phyloP scores from a whole-genome alignment of 73 alveolate genomes.

The Effrenium voratum region DNA sequence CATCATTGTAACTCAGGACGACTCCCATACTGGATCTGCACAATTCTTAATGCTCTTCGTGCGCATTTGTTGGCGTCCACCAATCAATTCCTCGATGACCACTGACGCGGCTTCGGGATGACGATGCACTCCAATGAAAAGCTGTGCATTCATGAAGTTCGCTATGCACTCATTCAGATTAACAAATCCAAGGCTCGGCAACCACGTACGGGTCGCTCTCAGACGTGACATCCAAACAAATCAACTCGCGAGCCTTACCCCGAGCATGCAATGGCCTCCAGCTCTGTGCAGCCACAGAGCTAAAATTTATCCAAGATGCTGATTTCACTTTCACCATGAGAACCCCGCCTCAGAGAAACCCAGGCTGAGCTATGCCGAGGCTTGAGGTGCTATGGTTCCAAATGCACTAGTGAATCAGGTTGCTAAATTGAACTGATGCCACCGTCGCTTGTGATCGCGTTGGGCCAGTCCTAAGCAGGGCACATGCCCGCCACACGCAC shows the following conservation, averaged over 20 bases:
- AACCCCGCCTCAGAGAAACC: conserved; percentile 4
- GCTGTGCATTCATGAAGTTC: not conserved
- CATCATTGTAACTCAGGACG: not conserved
- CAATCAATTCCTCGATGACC: conserved; percentile 11
- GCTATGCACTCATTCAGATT: not conserved
- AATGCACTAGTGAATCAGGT: not conserved
- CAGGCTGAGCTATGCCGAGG: not conserved
- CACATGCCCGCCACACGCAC: not conserved
- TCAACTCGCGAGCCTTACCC: conserved; percentile 61
- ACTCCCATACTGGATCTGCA: conserved; percentile 68
- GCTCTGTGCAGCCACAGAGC: not conserved
- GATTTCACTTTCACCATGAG: conserved; percentile 48
- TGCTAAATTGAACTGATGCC: conserved; percentile 35
- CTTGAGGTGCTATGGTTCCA: not conserved
- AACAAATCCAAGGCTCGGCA: conserved; percentile 17
- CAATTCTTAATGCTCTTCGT: conserved; percentile 70
- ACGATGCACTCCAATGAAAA: not conserved
- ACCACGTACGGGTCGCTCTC: conserved; percentile 76
- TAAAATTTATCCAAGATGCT: not conserved
- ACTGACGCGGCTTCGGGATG: not conserved
- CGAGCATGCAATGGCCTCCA: not conserved
- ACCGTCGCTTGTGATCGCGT: conserved; percentile 44
- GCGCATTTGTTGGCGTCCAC: conserved; percentile 74
- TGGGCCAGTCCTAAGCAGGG: conserved; percentile 13
- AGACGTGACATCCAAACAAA: conserved; percentile 45